These are phyloP conservation scores for Yarrowia sp. DNA, from an alignment of 805 yeast species.

Conservation along the genomic window DNA sequence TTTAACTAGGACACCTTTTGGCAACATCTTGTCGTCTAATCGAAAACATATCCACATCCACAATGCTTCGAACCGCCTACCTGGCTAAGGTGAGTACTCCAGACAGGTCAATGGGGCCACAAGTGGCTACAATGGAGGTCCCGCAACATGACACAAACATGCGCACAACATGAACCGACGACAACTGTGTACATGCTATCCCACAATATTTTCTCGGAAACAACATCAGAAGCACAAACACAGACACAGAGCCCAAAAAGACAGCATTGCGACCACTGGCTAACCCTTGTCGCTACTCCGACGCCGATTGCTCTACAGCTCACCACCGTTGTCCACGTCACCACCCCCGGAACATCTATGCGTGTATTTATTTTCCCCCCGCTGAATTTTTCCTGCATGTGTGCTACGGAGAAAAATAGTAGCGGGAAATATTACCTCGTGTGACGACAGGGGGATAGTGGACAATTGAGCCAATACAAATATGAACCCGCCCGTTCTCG, in stretches of 20 bases:
- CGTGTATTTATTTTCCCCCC: slow-evolving; percentile 19
- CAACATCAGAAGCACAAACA: background rate
- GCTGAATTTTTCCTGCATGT: slow-evolving; percentile 8
- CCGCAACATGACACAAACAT: background rate
- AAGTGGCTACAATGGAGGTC: background rate
- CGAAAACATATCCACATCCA: slow-evolving; percentile 20
- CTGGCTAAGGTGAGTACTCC: slow-evolving; percentile 25
- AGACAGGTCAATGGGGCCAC: background rate
- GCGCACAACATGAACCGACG: slow-evolving; percentile 1
- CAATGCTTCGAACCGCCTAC: slow-evolving; percentile 26
- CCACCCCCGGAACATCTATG: slow-evolving; percentile 18
- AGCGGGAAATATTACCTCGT: background rate
- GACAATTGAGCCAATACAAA: background rate
- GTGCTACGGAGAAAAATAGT: background rate
- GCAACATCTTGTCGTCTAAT: slow-evolving; percentile 25
- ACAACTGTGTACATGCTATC: background rate
- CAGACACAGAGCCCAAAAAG: background rate
- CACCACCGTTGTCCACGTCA: background rate
- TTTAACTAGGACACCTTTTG: slow-evolving; percentile 24
- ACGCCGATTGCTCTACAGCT: background rate
- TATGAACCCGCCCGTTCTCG: background rate
- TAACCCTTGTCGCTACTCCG: background rate
- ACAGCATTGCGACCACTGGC: background rate
- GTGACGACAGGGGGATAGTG: background rate
- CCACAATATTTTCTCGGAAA: slow-evolving; percentile 16